These are phyloP conservation scores for Pythium aristosporum DNA, from an alignment of 352 stramenopile genomes.

Conservation along the genomic window DNA sequence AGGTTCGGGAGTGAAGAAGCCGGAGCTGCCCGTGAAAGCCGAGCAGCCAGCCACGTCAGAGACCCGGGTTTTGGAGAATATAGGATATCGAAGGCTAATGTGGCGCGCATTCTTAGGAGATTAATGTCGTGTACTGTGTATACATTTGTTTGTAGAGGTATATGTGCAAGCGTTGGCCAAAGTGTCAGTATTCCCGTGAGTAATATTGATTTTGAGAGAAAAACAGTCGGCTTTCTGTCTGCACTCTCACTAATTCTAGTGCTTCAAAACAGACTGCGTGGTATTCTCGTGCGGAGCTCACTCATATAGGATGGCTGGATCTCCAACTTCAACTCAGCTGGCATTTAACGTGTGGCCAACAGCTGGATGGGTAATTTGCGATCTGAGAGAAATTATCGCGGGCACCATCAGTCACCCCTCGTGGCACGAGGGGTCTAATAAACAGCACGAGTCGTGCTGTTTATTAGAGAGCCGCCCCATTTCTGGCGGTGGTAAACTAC, in stretches of 20 bases:
- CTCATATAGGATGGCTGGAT: background rate
- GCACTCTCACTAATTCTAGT: background rate
- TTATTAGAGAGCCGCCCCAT: no score
- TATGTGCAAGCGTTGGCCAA: background rate
- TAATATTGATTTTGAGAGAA: background rate
- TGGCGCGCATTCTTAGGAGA: background rate
- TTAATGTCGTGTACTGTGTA: background rate
- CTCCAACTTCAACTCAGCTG: background rate
- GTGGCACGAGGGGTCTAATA: no score
- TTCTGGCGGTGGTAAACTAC: no score
- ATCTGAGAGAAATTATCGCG: background rate
- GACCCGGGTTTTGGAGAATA: background rate
- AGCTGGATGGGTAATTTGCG: background rate
- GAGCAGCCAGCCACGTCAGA: background rate
- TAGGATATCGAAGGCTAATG: background rate
- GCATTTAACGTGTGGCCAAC: background rate
- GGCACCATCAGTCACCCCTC: no score
- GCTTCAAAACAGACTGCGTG: background rate
- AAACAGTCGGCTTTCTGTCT: background rate
- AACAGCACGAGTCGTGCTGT: no score
- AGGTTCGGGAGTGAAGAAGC: slow-evolving; percentile 7
- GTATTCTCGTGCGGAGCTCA: background rate
- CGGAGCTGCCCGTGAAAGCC: background rate
- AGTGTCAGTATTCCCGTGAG: slow-evolving; percentile 1
- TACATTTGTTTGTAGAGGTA: slow-evolving; percentile 4